These are phyloP conservation scores for Bisporella sp. DNA, from an alignment of 2,329 filamentous ascomycete species.

Conservation along the genomic window DNA sequence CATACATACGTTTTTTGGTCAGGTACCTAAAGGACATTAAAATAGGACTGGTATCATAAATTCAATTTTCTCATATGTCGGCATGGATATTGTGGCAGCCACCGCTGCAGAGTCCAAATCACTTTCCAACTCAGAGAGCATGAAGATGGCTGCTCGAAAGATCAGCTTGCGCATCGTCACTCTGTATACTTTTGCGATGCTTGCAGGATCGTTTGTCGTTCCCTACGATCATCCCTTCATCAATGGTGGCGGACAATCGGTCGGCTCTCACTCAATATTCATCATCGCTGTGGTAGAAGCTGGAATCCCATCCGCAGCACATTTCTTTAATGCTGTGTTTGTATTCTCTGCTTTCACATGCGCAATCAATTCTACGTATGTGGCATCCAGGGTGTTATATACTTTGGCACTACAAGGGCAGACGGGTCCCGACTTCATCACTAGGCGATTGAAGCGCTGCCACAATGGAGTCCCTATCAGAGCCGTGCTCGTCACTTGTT, in stretches of 20 bases:
- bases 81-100: slow-evolving; percentile 33
- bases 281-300: slow-evolving; percentile 32
- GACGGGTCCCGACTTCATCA: slow-evolving; percentile 34
- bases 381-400: slow-evolving; percentile 30
- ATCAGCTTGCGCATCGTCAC: slow-evolving; percentile 31
- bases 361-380: slow-evolving; percentile 31
- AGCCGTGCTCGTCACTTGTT: slow-evolving; percentile 30
- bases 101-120: slow-evolving; percentile 30
- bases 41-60: slow-evolving; percentile 31
- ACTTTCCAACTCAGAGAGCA: slow-evolving; percentile 29
- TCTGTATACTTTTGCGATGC: slow-evolving; percentile 20
- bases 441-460: slow-evolving; percentile 28
- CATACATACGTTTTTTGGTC: background rate
- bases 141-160: slow-evolving; percentile 34
- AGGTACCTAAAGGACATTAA: background rate
- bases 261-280: slow-evolving; percentile 29
- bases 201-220: slow-evolving; percentile 27
- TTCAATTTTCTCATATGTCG: slow-evolving; percentile 32
- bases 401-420: slow-evolving; percentile 31
- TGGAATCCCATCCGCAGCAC: slow-evolving; percentile 28
- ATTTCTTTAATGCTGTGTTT: slow-evolving; percentile 34
- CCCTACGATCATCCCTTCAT: slow-evolving; percentile 32
- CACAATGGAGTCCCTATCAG: slow-evolving; percentile 32
- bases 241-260: slow-evolving; percentile 31
- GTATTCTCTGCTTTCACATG: slow-evolving; percentile 31